Conservation (phyloP, 192 early-diverging fungal genomes). For the Umbelopsis sp. region DNA sequence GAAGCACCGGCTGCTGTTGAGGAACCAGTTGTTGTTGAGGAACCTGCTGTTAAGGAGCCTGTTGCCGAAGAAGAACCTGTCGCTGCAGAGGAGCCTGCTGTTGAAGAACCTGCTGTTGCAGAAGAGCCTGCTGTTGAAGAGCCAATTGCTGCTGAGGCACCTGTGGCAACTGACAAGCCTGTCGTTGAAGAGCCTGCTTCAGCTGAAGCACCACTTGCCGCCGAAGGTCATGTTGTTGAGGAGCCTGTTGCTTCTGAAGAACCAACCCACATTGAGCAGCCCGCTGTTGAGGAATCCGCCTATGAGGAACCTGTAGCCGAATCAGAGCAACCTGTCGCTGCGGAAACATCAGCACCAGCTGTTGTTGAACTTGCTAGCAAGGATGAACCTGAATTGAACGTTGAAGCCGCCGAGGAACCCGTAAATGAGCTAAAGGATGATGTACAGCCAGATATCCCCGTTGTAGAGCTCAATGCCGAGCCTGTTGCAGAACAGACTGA, state of each 20-base stretch:
- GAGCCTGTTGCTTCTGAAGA: neutral
- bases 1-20: neutral
- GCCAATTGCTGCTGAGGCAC: neutral
- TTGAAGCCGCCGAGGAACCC: neutral
- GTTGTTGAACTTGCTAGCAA: neutral
- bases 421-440: neutral
- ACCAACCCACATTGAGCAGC: neutral
- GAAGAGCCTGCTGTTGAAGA: conserved; percentile 7
- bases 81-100: neutral
- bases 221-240: neutral
- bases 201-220: neutral
- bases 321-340: neutral
- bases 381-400: neutral
- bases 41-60: neutral
- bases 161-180: neutral
- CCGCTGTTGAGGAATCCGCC: neutral
- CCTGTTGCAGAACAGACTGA: neutral
- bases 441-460: no score
- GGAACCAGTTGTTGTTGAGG: neutral
- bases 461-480: neutral
- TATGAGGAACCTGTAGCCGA: neutral
- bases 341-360: neutral
- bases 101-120: neutral
- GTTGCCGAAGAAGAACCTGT: neutral
- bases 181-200: neutral